A percentile compares a stretch with the other conserved stretches of the same genome.
Conservation (phyloP, 1,284 basidiomycete species). For the Mycena citricolor region DNA sequence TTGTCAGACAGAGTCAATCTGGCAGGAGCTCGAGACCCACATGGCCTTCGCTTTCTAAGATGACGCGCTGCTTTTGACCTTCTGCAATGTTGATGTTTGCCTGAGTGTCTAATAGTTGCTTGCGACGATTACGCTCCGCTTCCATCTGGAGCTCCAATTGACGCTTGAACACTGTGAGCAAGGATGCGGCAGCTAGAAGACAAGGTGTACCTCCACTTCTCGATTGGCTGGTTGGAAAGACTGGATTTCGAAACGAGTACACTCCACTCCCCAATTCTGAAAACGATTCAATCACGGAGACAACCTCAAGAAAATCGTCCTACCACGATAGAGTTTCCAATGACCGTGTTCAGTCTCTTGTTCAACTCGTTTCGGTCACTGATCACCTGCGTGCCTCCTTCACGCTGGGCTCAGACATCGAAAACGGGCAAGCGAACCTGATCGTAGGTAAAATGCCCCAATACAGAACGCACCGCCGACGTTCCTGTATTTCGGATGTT, state of each 20-base stretch:
- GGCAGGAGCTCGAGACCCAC: constrained; percentile 25
- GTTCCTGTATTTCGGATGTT: constrained; percentile 52
- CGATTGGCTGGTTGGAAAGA: constrained; percentile 10
- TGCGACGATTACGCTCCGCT: constrained; percentile 51
- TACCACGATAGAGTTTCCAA: constrained; percentile 46
- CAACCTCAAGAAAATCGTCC: background rate
- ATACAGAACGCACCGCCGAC: constrained; percentile 48
- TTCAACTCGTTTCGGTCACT: constrained; percentile 53
- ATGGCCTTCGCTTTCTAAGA: constrained; percentile 51
- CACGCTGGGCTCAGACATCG: background rate
- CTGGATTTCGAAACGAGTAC: constrained; percentile 54
- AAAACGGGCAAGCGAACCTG: constrained; percentile 28
- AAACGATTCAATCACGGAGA: constrained; percentile 2
- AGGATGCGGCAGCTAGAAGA: background rate
- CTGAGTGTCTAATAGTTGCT: constrained; percentile 55
- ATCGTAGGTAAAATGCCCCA: constrained; percentile 49
- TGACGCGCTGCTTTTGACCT: constrained; percentile 52
- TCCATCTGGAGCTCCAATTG: constrained; percentile 59
- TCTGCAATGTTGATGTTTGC: constrained; percentile 56
- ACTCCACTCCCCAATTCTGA: constrained; percentile 54
- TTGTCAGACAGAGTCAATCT: background rate
- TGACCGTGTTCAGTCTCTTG: constrained; percentile 43
- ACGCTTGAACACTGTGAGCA: constrained; percentile 30
- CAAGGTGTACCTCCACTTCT: constrained; percentile 17
- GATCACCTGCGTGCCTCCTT: constrained; percentile 40